Base-by-base conservation (phyloP, 306 rosid species). In the Quercus alba region DNA sequence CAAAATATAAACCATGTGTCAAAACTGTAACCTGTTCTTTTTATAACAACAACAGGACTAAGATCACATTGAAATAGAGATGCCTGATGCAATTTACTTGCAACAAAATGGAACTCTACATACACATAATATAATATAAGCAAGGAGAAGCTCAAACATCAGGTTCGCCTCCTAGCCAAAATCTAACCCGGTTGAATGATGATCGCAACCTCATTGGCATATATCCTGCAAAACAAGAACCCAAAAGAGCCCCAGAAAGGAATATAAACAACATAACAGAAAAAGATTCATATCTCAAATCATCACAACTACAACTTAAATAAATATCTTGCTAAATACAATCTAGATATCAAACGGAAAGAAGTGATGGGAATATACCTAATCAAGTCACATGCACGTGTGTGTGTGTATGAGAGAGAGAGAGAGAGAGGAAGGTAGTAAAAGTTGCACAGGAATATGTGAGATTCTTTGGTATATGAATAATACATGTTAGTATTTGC, bases 31-130 rank as follows among this genome's bases (percentile, higher is more conserved):
- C 66, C 59, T 78, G 75, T 63, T 56, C 56, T 56, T 78, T 46
- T 70, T 68, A 78, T 66, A 74, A 63, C 68, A 58, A 38, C 6
- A 56, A 68, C 2, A 17, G 76, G 33, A 10, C 62, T 70, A 55
- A 44, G 25, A 46, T 52, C 38, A 31, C 68, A 31, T 70, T 64
- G 59, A 61, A 62, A 79, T 26, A 13, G 73, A 62, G 41, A 69
- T 68, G 52, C 63, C 67, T 38, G 56, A 69, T 44, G 74, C 79
- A 82, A 71, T 73, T 85, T 86, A 92, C 97, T 90, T 84, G 83
- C 63, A 79, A 80, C 62, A 78, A 74, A 68, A 58, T 46, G 73
- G 38, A 38, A 67, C 51, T 80, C 84, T 72, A 82, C 76, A 77
- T 57, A 79, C 35, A 72, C 74, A 72, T 69, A 73, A 78, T 73